A percentile compares a stretch with the other conserved stretches of the same genome.
These are phyloP conservation scores for Magnusiomyces ingens DNA, from an alignment of 1,139 yeast genomes.

Conservation along the genomic window DNA sequence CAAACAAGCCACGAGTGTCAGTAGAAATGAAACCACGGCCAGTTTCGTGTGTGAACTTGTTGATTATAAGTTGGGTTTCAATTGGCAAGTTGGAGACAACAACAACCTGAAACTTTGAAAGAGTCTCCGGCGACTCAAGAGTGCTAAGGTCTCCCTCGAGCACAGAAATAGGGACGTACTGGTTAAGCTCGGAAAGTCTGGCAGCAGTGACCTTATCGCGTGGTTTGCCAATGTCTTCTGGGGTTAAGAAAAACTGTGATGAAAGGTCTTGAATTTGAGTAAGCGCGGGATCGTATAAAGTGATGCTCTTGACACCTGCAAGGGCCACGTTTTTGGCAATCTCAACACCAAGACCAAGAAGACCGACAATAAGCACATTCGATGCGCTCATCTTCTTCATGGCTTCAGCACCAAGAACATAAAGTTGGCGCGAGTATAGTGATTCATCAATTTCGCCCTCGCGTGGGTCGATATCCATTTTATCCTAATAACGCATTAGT, in stretches of 20 bases:
- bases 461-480: slow-evolving; percentile 15
- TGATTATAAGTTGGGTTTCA: slow-evolving; percentile 69
- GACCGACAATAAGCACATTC: slow-evolving; percentile 79
- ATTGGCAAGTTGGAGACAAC: slow-evolving; percentile 73
- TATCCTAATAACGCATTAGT: slow-evolving; percentile 5
- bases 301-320: slow-evolving; percentile 92
- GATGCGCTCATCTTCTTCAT: slow-evolving; percentile 95
- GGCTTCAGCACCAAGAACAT: slow-evolving; percentile 92
- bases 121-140: slow-evolving; percentile 32
- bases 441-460: slow-evolving; percentile 17
- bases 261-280: slow-evolving; percentile 69
- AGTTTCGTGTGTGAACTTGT: slow-evolving; percentile 64
- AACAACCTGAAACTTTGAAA: slow-evolving; percentile 66
- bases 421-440: slow-evolving; percentile 27
- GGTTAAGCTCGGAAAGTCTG: slow-evolving; percentile 72
- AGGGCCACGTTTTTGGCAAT: slow-evolving; percentile 93
- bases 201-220: slow-evolving; percentile 66
- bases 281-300: slow-evolving; percentile 77
- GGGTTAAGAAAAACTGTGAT: slow-evolving; percentile 76
- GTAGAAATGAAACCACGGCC: slow-evolving; percentile 76
- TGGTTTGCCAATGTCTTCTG: slow-evolving; percentile 64
- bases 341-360: slow-evolving; percentile 89
- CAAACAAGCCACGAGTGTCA: slow-evolving; percentile 82
- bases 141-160: slow-evolving; percentile 42
- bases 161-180: slow-evolving; percentile 82